phyloP scores from a whole-genome alignment of 2,329 filamentous ascomycete genomes.

The Ophiocordyceps unilateralis region DNA sequence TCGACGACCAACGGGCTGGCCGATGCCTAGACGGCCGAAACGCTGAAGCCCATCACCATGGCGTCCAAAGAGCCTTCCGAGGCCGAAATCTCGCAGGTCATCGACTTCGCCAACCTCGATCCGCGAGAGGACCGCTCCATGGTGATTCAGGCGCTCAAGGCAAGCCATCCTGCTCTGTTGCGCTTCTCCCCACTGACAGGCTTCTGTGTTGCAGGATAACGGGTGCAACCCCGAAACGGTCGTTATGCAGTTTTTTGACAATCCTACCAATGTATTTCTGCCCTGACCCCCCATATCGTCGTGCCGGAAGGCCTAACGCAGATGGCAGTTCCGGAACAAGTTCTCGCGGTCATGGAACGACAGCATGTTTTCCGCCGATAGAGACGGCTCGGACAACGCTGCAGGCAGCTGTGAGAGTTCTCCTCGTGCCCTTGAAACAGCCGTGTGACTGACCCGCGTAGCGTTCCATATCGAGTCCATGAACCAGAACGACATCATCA shows the following conservation, averaged over 20 bases:
- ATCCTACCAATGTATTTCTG: conserved; percentile 6
- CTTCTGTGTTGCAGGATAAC: conserved; percentile 15
- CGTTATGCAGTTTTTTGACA: conserved; percentile 34
- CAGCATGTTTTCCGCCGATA: conserved; percentile 29
- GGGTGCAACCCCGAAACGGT: conserved; percentile 30
- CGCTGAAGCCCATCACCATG: conserved; percentile 7
- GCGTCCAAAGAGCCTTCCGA: conserved; percentile 18
- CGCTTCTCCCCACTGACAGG: conserved; percentile 1
- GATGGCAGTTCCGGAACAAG: conserved; percentile 25
- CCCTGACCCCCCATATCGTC: conserved; percentile 11
- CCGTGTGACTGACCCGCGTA: conserved; percentile 10
- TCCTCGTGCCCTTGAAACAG: no score
- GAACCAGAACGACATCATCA: conserved; percentile 25
- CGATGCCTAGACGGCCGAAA: neutral
- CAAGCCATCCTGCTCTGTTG: conserved; percentile 6
- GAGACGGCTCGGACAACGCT: conserved; percentile 28
- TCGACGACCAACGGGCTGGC: neutral
- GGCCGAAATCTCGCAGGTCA: conserved; percentile 19
- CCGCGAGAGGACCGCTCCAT: conserved; percentile 19
- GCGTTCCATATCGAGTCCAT: conserved; percentile 40
- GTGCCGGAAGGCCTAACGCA: conserved; percentile 1
- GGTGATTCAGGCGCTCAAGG: conserved; percentile 24
- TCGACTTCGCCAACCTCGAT: conserved; percentile 23
- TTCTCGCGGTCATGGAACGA: conserved; percentile 38
- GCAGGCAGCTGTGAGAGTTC: conserved; percentile 24